Evolutionary conservation across 331 rosid genomes (phyloP), one percentile per base, ranked within the genome.

Genomic region (Spiraea crenata): DNA sequence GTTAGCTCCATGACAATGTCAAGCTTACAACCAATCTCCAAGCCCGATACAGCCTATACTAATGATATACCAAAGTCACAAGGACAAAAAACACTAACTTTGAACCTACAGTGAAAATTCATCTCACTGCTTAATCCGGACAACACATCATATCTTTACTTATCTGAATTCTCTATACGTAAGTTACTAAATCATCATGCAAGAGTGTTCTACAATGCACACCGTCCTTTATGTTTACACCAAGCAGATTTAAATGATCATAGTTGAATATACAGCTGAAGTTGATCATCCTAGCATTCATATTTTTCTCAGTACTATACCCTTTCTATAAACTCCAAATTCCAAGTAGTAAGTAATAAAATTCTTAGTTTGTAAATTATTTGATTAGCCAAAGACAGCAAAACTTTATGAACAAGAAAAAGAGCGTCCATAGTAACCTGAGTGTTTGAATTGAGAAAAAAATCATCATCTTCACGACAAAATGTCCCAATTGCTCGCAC

Each of bases 401-500:
- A 40, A 12, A 7, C 54, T 37, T 39, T 2, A 31, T n/a, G 58
- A 15, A 15, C 12, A 10, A 54, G 16, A 7, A 62, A 62, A 6
- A 7, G 15, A 12, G 55, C 42, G 51, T 44, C 14, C 34, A 62
- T 41, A 62, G 16, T 74, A 34, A 85, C 99, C 90, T 88, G 90
- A 73, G 92, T 62, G 69, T 72, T 89, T 66, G 99, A 89, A 82
- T 84, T 81, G 51, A 95, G 91, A 76, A 95, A 95, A 79, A 95
- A 96, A 76, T 86, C 86, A 64, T 95, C 99, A 79, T 95, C 99
- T 82, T 95, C 99, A 15, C 86, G 89, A 77, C 99, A 95, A 76
- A 79, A 95, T 75, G 83, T 78, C 74, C 99, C 97, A 42, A 95
- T 83, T 73, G 88, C 90, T 38, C 96, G 89, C 39, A 95, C 89